These are phyloP conservation scores for Talaromyces sp. DNA, from an alignment of 2,329 filamentous ascomycete genomes.

Conservation along the genomic window DNA sequence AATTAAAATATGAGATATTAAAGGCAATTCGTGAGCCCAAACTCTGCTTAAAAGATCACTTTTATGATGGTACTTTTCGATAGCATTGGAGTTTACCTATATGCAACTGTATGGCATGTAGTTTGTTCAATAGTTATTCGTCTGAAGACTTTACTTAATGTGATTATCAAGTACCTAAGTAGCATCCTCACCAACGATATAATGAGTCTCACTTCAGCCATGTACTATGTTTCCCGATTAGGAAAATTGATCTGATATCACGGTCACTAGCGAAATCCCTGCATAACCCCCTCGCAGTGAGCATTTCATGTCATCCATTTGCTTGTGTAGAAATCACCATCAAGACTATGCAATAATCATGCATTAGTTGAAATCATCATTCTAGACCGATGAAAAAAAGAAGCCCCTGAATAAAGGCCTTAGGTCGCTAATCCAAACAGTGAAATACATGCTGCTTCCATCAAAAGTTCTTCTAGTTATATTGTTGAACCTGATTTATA, in stretches of 20 bases:
- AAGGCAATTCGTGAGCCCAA: not conserved
- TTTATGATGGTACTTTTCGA: no score
- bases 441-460: not conserved
- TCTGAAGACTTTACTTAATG: no score
- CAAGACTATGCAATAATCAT: not conserved
- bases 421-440: not conserved
- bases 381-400: not conserved
- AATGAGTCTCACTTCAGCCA: not conserved
- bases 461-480: not conserved
- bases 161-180: no score
- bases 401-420: not conserved
- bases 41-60: no score
- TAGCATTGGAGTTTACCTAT: no score
- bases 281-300: slow-evolving; percentile 12
- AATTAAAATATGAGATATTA: not conserved
- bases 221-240: not conserved
- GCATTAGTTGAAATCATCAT: not conserved
- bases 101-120: no score
- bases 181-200: not conserved
- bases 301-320: not conserved
- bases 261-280: not conserved
- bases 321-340: not conserved
- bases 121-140: no score
- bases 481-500: no score
- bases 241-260: not conserved